Conservation (phyloP, 495 filamentous ascomycete genomes). For the Aspergillus haitiensis region DNA sequence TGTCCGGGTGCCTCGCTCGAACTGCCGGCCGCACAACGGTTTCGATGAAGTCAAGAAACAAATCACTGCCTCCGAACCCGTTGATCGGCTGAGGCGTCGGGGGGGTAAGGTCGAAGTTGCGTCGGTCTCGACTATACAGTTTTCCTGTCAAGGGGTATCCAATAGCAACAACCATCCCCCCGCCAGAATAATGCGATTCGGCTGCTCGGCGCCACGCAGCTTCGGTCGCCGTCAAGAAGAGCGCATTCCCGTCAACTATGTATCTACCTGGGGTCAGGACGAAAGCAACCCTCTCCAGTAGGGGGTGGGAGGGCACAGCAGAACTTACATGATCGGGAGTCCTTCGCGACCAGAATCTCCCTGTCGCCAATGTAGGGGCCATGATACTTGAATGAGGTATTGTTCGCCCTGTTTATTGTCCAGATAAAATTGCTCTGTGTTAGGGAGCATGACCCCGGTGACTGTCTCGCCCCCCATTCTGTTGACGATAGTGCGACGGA, state of each 20-base stretch:
- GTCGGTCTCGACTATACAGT: constrained; percentile 22
- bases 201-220: constrained; percentile 25
- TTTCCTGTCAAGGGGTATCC: constrained; percentile 29
- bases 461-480: constrained; percentile 4
- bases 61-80: constrained; percentile 26
- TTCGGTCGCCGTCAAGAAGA: constrained; percentile 34
- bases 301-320: neutral
- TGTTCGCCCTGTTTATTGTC: constrained; percentile 21
- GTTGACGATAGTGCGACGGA: no score
- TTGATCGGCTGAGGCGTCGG: constrained; percentile 16
- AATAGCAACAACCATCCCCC: constrained; percentile 30
- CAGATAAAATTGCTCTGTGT: constrained; percentile 30
- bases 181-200: constrained; percentile 22
- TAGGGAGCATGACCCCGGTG: constrained; percentile 24
- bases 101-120: constrained; percentile 27
- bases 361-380: constrained; percentile 29
- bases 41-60: constrained; percentile 30
- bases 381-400: constrained; percentile 31
- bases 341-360: constrained; percentile 9
- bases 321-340: constrained; percentile 27
- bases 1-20: constrained; percentile 19
- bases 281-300: neutral
- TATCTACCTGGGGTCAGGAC: constrained; percentile 27
- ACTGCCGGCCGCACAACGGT: constrained; percentile 23
- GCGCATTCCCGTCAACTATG: constrained; percentile 31